Base-by-base conservation (phyloP, 805 yeast genomes). In the Pachysolen tannophilus region DNA sequence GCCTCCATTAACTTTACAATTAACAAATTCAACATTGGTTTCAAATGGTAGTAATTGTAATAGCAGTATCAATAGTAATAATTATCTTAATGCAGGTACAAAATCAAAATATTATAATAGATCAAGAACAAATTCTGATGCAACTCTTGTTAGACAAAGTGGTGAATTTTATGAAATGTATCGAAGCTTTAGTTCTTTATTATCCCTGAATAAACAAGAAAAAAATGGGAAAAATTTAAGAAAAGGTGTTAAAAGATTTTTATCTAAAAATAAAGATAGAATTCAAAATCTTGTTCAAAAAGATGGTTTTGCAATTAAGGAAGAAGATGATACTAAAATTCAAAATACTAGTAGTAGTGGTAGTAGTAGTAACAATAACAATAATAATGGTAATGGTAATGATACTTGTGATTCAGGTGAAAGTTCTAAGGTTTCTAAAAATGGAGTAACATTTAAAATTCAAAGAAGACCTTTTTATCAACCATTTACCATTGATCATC, bases 401-500 rank as follows among this genome's bases (percentile, higher is more conserved):
- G 26, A 23, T 14, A 11, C 13, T 8, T 23, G 13, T 11, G 26
- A 23, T 8, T n/a, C n/a, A n/a, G n/a, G n/a, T n/a, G n/a, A n/a
- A n/a, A 23, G 13, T 23, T 14, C 26, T 11, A 23, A 23, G 13
- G 13, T 11, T 23, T 11, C 10, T 5, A 23, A 7, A 11, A 5
- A 8, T 23, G 26, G 26, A 14, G 5, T 23, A 14, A 11, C 10
- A 11, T 11, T 23, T 14, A 23, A 23, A 23, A 11, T 23, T 8
- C 13, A 23, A 23, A 26, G 43, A 15, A 47, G 45, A 30, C 46
- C 45, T 3, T 47, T 40, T 29, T 35, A 38, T 25, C 53, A 44
- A 38, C 67, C 71, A 3, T 65, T 52, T 41, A 40, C 53, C 6
- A 48, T 56, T 1, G 49, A 56, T 3, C 87, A 82, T 49, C 92